These are phyloP conservation scores for Sherardia arvensis DNA, from an alignment of 257 asterid species.

Conservation along the genomic window DNA sequence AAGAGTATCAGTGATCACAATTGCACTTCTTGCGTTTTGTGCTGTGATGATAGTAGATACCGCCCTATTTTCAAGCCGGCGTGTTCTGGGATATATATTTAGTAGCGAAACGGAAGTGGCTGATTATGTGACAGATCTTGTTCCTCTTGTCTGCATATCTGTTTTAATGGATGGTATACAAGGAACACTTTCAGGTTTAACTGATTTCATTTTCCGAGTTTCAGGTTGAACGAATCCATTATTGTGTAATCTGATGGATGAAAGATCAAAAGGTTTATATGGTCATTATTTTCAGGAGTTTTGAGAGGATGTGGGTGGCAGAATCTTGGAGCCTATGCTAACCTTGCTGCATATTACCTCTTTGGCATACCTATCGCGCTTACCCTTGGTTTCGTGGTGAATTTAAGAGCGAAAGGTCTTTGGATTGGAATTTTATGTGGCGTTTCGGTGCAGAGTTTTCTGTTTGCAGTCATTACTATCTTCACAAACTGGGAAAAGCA, in stretches of 20 bases:
- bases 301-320: slow-evolving; percentile 69
- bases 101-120: slow-evolving; percentile 72
- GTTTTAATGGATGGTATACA: slow-evolving; percentile 52
- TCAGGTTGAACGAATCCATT: too few species aligned
- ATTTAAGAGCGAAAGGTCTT: slow-evolving; percentile 37
- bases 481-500: not conserved
- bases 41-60: slow-evolving; percentile 33
- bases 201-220: not conserved
- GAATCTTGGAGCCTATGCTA: slow-evolving; percentile 40
- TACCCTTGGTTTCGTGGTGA: slow-evolving; percentile 24
- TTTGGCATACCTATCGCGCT: slow-evolving; percentile 41
- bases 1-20: slow-evolving; percentile 41
- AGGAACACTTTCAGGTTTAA: slow-evolving; percentile 57
- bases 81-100: slow-evolving; percentile 61
- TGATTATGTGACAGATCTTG: slow-evolving; percentile 47
- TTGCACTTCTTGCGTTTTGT: slow-evolving; percentile 38
- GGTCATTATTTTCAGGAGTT: slow-evolving; percentile 22
- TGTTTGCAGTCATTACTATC: slow-evolving; percentile 22
- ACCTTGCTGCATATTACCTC: slow-evolving; percentile 37
- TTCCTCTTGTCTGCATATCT: slow-evolving; percentile 63
- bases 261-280: not conserved
- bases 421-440: slow-evolving; percentile 49
- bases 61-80: slow-evolving; percentile 39
- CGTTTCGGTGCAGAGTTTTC: slow-evolving; percentile 19
- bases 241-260: too few species aligned